Conservation (phyloP, 2,329 filamentous ascomycete genomes). For the Cercospora nicotianae region DNA sequence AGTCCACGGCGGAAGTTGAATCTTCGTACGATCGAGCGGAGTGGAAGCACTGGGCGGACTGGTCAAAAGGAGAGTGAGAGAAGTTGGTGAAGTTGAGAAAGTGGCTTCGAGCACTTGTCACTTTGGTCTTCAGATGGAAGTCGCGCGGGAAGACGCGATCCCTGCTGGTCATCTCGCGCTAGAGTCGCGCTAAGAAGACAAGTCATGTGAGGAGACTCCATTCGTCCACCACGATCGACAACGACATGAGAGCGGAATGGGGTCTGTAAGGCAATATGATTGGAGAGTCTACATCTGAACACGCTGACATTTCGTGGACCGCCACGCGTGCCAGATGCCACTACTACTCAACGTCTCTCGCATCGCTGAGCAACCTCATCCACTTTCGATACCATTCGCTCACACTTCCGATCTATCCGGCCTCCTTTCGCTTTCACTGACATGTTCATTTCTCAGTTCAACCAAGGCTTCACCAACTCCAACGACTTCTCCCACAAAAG, state of each 20-base stretch:
- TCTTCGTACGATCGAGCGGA: background rate
- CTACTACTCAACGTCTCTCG: background rate
- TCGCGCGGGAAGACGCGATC: background rate
- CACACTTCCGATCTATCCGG: too few species aligned
- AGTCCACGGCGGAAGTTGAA: background rate
- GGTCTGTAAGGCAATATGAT: too few species aligned
- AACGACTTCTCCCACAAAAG: conserved; percentile 42
- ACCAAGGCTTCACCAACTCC: background rate
- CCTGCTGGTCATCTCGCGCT: background rate
- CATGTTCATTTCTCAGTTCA: background rate
- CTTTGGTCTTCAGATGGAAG: background rate
- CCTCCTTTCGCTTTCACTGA: too few species aligned
- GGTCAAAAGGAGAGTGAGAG: background rate
- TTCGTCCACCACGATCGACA: background rate
- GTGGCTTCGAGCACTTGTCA: background rate
- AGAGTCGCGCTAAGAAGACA: background rate
- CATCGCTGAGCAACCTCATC: too few species aligned
- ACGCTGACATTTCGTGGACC: too few species aligned
- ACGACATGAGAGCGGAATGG: background rate
- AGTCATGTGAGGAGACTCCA: background rate
- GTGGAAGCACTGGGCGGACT: background rate
- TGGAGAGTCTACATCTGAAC: too few species aligned
- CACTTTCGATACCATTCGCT: too few species aligned
- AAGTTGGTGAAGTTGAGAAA: background rate
- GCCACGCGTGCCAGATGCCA: background rate